Base-by-base conservation (phyloP, 345 rosid species). In the Mangifera indica region DNA sequence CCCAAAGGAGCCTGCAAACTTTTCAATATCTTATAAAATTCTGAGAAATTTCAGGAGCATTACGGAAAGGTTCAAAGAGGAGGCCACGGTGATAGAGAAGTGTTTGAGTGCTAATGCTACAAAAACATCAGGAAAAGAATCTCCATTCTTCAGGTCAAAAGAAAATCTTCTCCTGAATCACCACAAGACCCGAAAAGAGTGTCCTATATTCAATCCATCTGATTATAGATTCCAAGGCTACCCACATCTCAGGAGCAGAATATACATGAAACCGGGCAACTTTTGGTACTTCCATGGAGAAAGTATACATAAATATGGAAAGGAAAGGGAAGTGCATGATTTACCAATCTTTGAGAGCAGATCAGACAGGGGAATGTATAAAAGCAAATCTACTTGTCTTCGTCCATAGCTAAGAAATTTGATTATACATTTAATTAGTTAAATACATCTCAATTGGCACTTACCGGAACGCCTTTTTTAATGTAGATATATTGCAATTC, bases 81-180 rank as follows among this genome's bases (percentile, higher is more conserved):
- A 95, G 79, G 87, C 91, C 9, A 86, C 74, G 21, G 96, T 95
- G 74, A 89, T 95, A 64, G 94, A 90, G 73, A 87, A 77, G 25
- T 92, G 98, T 74, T 70, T 90, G 56, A 87, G 84, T 83, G 74
- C 84, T 9, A 84, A 80, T 22, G 72, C 82, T 29, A 57, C 78
- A 25, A n/a, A n/a, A n/a, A 57, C 78, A 25, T 48, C 72, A 26
- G 74, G 80, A 58, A 79, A 70, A 60, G 85, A 78, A 71, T 60
- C 78, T 4, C 67, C 83, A 7, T 65, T 70, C 61, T 71, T 75
- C 73, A 69, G 66, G 44, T 83, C 78, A 34, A 56, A 78, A 44
- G 72, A 71, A 11, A 29, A 7, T 37, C 60, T 15, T 32, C 74
- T 63, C 44, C 63, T 56, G 40, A 76, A 76, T 64, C 75, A 69